phyloP scores from a whole-genome alignment of 2,329 filamentous ascomycete species.

The Scytalidium sp. region DNA sequence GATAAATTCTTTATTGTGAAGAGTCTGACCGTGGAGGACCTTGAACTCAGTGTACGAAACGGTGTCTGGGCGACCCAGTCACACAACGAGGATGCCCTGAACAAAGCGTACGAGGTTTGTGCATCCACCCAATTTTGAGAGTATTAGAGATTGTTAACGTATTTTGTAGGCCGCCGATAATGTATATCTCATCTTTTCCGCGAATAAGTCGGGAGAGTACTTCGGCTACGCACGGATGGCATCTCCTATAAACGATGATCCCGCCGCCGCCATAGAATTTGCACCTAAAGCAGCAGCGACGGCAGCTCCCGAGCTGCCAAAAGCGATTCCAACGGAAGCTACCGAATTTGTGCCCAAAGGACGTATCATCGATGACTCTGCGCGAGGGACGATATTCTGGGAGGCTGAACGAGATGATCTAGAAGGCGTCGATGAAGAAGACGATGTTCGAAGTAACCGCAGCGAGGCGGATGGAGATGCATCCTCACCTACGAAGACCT shows the following conservation, averaged over 20 bases:
- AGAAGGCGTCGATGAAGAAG: conserved; percentile 42
- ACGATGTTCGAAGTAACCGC: conserved; percentile 32
- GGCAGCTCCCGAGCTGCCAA: conserved; percentile 65
- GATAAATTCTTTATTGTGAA: conserved; percentile 92
- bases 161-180: conserved; percentile 65
- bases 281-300: conserved; percentile 60
- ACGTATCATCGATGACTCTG: conserved; percentile 87
- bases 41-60: conserved; percentile 83
- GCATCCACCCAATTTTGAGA: conserved; percentile 1
- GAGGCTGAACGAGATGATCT: conserved; percentile 68
- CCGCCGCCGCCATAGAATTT: conserved; percentile 65
- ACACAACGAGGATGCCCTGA: conserved; percentile 84
- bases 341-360: conserved; percentile 78
- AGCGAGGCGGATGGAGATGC: conserved; percentile 35
- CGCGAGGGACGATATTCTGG: conserved; percentile 96
- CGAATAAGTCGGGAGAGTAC: conserved; percentile 96
- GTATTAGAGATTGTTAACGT: conserved; percentile 9
- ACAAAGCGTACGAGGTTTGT: conserved; percentile 75
- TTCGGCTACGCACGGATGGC: conserved; percentile 92
- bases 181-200: conserved; percentile 91
- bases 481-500: conserved; percentile 45
- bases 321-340: conserved; percentile 75
- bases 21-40: conserved; percentile 84
- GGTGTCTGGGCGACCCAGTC: conserved; percentile 92
- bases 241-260: conserved; percentile 78